Evolutionary conservation across 208 protist genomes (phyloP).

Genomic region (Trypanosomatidae sp.): DNA sequence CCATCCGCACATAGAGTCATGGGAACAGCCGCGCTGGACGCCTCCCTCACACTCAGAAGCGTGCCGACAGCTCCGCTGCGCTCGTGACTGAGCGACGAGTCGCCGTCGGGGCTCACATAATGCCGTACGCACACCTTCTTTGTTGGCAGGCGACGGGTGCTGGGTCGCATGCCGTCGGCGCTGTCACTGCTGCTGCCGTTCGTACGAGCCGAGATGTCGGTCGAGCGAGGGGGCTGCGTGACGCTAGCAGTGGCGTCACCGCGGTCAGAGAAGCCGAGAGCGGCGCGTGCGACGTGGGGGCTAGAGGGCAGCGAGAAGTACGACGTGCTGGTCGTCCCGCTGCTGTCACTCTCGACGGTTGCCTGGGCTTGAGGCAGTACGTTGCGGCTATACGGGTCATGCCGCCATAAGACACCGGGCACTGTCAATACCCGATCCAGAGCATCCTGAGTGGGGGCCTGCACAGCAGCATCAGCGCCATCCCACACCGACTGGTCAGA

Average conservation of each 20-base stretch:
- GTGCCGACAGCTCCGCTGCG: background rate
- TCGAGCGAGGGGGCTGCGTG: conserved; percentile 8
- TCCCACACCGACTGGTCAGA: conserved; percentile 1
- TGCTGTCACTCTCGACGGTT: background rate
- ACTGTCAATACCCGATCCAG: conserved; percentile 28
- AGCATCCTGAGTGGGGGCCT: conserved; percentile 14
- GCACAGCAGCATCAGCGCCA: background rate
- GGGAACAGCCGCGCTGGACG: background rate
- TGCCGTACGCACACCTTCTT: conserved; percentile 36
- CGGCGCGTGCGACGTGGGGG: background rate
- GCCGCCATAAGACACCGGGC: conserved; percentile 58
- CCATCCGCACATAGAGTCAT: background rate
- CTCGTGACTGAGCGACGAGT: conserved; percentile 1
- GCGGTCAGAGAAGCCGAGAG: background rate
- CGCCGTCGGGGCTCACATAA: conserved; percentile 14
- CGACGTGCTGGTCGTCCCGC: background rate
- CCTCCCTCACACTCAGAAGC: conserved; percentile 7
- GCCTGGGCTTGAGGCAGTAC: conserved; percentile 16
- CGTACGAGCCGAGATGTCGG: background rate
- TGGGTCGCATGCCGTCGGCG: conserved; percentile 10
- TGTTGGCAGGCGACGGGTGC: conserved; percentile 22
- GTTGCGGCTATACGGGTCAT: conserved; percentile 68
- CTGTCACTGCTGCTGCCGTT: background rate
- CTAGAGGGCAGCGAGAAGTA: conserved; percentile 3
- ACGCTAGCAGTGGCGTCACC: background rate